These are phyloP conservation scores for Tremella mesenterica DNA, from an alignment of 768 basidiomycete genomes.

Conservation along the genomic window DNA sequence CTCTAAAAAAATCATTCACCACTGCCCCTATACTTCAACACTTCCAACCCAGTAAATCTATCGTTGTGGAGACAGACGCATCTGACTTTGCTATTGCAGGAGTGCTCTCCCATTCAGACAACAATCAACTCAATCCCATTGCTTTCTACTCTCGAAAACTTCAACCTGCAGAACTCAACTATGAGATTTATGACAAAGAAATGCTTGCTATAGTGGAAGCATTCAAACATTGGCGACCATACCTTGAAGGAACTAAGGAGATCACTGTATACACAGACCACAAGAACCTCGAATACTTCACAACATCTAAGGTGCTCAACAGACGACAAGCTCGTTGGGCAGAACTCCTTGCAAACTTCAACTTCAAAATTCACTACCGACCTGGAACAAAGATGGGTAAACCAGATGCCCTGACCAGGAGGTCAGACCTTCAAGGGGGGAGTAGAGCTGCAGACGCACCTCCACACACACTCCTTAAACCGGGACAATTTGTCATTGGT, in stretches of 20 bases:
- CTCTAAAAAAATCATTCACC: background rate
- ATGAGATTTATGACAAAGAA: conserved; percentile 52
- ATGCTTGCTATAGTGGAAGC: conserved; percentile 49
- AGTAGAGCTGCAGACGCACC: conserved; percentile 5
- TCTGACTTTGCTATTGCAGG: conserved; percentile 37
- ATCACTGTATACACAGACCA: conserved; percentile 5
- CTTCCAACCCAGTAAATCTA: conserved; percentile 6
- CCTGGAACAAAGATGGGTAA: conserved; percentile 4
- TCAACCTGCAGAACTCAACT: conserved; percentile 47
- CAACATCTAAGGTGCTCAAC: conserved; percentile 41
- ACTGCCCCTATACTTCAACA: background rate
- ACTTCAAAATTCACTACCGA: conserved; percentile 13
- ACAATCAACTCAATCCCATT: conserved; percentile 19
- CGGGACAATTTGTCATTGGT: background rate
- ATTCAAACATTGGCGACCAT: conserved; percentile 5
- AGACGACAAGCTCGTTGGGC: conserved; percentile 49
- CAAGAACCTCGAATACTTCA: conserved; percentile 2
- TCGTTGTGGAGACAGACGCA: conserved; percentile 28
- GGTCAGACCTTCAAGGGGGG: conserved; percentile 8
- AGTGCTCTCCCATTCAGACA: conserved; percentile 32
- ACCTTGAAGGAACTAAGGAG: conserved; percentile 3
- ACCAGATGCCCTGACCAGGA: conserved; percentile 11
- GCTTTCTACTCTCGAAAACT: too few relatives aligned
- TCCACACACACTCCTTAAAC: background rate
- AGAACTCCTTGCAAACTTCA: background rate